Conservation (phyloP, 192 early-diverging fungal genomes). For the Coemansia sp. region DNA sequence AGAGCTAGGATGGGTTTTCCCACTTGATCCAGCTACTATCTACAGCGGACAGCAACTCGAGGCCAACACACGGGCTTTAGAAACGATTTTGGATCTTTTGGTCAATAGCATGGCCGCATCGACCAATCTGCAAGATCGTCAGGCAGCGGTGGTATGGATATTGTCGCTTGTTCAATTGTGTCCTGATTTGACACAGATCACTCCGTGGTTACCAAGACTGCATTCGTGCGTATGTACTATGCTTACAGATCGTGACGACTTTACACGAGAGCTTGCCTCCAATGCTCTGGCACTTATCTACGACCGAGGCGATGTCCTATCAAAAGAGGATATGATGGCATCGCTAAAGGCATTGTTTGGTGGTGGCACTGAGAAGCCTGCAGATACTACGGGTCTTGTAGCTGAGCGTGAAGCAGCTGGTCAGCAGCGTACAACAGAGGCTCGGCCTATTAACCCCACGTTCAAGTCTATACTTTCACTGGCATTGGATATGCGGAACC, state of each 20-base stretch:
- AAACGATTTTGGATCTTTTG: slow-evolving; percentile 16
- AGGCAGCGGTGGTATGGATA: slow-evolving; percentile 44
- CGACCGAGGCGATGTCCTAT: slow-evolving; percentile 31
- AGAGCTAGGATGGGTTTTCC: slow-evolving; percentile 29
- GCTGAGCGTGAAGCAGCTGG: slow-evolving; percentile 4
- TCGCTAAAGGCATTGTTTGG: slow-evolving; percentile 43
- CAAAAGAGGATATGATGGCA: slow-evolving; percentile 39
- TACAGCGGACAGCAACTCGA: slow-evolving; percentile 18
- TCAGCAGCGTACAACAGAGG: slow-evolving; percentile 12
- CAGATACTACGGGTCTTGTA: not conserved
- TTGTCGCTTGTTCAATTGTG: slow-evolving; percentile 38
- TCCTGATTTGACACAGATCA: slow-evolving; percentile 21
- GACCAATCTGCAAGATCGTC: slow-evolving; percentile 31
- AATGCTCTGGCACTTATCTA: slow-evolving; percentile 40
- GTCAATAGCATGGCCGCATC: slow-evolving; percentile 27
- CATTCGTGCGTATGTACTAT: slow-evolving; percentile 76
- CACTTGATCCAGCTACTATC: slow-evolving; percentile 20
- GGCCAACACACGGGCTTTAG: slow-evolving; percentile 18
- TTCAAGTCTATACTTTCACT: slow-evolving; percentile 82
- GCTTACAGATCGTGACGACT: slow-evolving; percentile 77
- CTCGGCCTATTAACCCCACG: slow-evolving; percentile 54
- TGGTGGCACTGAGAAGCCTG: slow-evolving; percentile 8
- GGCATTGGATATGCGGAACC: slow-evolving; percentile 92
- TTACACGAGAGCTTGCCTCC: slow-evolving; percentile 41
- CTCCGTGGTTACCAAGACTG: slow-evolving; percentile 60